Evolutionary conservation across 768 basidiomycete species (phyloP), one percentile per base, ranked within the genome.

Genomic region (Porpolomopsis calyptriformis): DNA sequence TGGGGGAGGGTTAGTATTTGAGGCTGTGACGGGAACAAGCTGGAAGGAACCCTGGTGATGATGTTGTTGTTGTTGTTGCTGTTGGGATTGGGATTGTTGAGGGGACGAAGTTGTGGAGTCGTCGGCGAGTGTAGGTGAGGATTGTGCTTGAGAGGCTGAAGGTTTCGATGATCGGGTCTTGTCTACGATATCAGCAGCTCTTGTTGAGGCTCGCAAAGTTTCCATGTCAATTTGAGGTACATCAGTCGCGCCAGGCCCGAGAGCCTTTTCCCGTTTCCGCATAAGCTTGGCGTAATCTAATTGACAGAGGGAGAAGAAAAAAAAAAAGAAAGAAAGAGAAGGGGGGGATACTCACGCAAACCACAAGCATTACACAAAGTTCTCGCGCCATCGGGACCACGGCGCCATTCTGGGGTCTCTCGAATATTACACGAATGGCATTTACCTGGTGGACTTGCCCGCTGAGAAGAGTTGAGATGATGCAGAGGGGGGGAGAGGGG

Each of bases 301-400:
- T 36, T 24, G 38, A 48, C 34, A 47, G 35, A 29, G 27, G 19
- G 18, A 44, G 1, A 16, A 12, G 11, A 8, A 9, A 25, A 36
- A 34, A 20, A 46, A 31, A 42, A 49, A 33, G 18, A 45, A 14
- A 16, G 26, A 47, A 36, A n/a, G 24, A 42, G 24, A 47, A 26
- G 49, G 35, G 46, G 41, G 45, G 43, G 50, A 26, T 25, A 78
- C 82, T 59, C 60, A 89, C 86, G 86, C 53, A 89, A 64, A 25
- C 86, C 86, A 63, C 86, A 89, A 35, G 86, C 86, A 59, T 88
- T 89, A 58, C 86, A 89, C 55, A 89, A 59, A 6, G 86, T 89
- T 56, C 86, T 67, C 20, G 86, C 85, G 3, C 86, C 86, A 56
- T 88, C 86, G 2, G 86, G 86, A 12, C 86, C 86, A 20, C 85